phyloP scores from a whole-genome alignment of 177 flowering plant genomes.

The Vitis hybrid region DNA sequence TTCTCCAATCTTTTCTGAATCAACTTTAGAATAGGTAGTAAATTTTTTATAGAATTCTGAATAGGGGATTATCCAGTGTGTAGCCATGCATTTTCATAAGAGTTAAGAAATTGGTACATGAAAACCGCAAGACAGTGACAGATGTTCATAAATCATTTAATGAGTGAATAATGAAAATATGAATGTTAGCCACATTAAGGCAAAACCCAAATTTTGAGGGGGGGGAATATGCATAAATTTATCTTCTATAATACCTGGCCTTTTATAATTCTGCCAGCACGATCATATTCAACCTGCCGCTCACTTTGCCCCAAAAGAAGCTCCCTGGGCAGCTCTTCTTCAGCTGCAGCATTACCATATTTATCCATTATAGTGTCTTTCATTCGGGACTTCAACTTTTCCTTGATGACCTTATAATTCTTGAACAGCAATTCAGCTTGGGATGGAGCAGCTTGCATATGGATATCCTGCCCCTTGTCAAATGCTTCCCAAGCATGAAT shows the following conservation, averaged over 20 bases:
- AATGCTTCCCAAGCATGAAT: slow-evolving; percentile 86
- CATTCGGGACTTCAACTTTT: slow-evolving; percentile 56
- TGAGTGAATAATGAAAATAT: not conserved
- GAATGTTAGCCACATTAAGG: too few species aligned
- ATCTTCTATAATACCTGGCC: slow-evolving; percentile 55
- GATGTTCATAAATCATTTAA: too few species aligned
- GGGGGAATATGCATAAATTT: not conserved
- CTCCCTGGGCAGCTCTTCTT: slow-evolving; percentile 74
- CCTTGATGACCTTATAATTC: slow-evolving; percentile 67
- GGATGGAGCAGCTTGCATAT: slow-evolving; percentile 95
- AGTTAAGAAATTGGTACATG: too few species aligned
- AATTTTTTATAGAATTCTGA: too few species aligned
- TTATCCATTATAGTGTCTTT: slow-evolving; percentile 84
- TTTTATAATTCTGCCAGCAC: slow-evolving; percentile 86
- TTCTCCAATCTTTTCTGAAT: too few species aligned
- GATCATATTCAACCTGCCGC: slow-evolving; percentile 82
- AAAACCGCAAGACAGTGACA: too few species aligned
- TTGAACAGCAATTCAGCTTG: slow-evolving; percentile 81
- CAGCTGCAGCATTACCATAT: slow-evolving; percentile 85
- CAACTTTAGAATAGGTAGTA: too few species aligned
- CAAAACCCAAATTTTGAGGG: not conserved
- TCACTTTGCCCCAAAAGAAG: slow-evolving; percentile 88
- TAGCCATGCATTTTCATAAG: too few species aligned
- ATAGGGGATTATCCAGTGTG: too few species aligned
- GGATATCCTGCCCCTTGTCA: slow-evolving; percentile 92